phyloP scores from a whole-genome alignment of 2,329 filamentous ascomycete species.

The Trichoderma atroviride region DNA sequence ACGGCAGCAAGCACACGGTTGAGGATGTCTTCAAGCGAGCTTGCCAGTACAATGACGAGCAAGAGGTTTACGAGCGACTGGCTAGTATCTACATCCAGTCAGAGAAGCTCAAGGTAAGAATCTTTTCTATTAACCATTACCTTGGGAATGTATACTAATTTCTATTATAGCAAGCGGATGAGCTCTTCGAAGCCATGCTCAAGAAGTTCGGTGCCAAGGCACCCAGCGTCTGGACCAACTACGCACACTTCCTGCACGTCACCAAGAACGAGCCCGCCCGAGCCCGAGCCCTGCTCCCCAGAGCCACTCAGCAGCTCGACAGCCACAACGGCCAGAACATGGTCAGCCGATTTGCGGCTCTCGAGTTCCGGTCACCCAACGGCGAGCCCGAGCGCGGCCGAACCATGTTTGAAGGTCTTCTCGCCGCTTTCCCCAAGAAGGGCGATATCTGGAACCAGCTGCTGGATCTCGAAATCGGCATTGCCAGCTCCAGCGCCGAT shows the following conservation, averaged over 20 bases:
- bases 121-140: constrained; percentile 37
- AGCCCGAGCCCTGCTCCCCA: constrained; percentile 75
- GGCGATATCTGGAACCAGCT: constrained; percentile 93
- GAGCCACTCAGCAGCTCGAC: constrained; percentile 82
- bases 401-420: constrained; percentile 88
- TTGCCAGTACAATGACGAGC: constrained; percentile 89
- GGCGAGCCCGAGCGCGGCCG: constrained; percentile 89
- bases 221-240: constrained; percentile 87
- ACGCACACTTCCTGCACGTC: constrained; percentile 88
- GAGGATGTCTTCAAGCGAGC: constrained; percentile 89
- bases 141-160: constrained; percentile 28
- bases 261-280: constrained; percentile 70
- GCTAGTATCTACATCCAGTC: constrained; percentile 95
- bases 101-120: constrained; percentile 75
- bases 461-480: constrained; percentile 77
- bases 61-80: constrained; percentile 85
- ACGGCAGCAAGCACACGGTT: constrained; percentile 78
- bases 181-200: constrained; percentile 80
- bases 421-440: constrained; percentile 84
- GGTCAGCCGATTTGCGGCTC: constrained; percentile 83
- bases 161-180: constrained; percentile 74
- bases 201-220: constrained; percentile 86
- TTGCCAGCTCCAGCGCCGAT: constrained; percentile 56
- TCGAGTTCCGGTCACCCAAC: constrained; percentile 84
- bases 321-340: constrained; percentile 65